These are phyloP conservation scores for Pythium periplocum DNA, from an alignment of 352 stramenopile genomes.

Conservation along the genomic window DNA sequence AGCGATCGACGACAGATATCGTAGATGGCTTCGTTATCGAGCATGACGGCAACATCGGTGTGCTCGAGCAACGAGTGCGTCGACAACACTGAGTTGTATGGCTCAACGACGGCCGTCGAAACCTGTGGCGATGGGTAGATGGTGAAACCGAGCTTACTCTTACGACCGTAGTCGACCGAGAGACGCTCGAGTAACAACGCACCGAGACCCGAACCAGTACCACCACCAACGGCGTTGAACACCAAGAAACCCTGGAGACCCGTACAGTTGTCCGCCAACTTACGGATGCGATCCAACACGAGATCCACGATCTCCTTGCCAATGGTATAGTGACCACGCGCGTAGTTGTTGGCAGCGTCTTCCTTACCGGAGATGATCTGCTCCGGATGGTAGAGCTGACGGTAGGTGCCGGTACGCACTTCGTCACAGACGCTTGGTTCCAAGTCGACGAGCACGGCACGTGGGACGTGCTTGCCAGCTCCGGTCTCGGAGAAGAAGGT, in stretches of 20 bases:
- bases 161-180: slow-evolving; percentile 95
- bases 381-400: no score
- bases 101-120: no score
- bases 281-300: no score
- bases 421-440: slow-evolving; percentile 98
- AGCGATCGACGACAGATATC: slow-evolving; percentile 97
- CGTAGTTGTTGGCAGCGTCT: no score
- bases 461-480: slow-evolving; percentile 80
- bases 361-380: no score
- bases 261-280: no score
- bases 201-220: slow-evolving; percentile 75
- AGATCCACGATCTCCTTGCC: no score
- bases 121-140: no score
- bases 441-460: slow-evolving; percentile 74
- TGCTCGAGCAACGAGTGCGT: slow-evolving; percentile 97
- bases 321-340: no score
- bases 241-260: no score
- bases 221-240: no score
- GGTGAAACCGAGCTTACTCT: no score
- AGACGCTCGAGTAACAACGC: slow-evolving; percentile 96
- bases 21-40: slow-evolving; percentile 99
- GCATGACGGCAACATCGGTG: slow-evolving; percentile 96
- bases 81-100: slow-evolving; percentile 93
- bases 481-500: slow-evolving; percentile 84
- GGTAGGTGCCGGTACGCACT: slow-evolving; percentile 12